Conservation (phyloP, 2,329 filamentous ascomycete species). For the Geoglossum cookeanum region DNA sequence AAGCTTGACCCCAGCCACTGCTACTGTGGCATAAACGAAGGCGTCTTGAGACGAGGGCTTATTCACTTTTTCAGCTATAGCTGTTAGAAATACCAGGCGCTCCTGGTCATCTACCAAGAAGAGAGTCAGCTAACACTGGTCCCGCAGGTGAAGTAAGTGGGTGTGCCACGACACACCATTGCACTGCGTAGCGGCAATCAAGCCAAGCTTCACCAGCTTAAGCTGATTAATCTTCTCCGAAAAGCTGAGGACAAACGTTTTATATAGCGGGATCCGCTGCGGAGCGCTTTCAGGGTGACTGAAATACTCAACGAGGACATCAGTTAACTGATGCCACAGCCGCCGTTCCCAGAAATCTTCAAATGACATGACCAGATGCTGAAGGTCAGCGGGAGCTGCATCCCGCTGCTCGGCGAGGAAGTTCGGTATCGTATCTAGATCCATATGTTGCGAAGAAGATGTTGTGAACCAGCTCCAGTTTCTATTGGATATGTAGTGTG, state of each 20-base stretch:
- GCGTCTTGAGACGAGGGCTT: conserved; percentile 88
- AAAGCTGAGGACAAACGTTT: conserved; percentile 87
- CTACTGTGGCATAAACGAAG: conserved; percentile 81
- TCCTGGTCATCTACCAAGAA: conserved; percentile 56
- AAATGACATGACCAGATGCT: conserved; percentile 74
- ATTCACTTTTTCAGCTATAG: conserved; percentile 74
- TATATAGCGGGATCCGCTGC: conserved; percentile 79
- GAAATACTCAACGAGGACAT: conserved; percentile 77
- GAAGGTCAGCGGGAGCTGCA: conserved; percentile 67
- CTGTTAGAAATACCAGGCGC: conserved; percentile 65
- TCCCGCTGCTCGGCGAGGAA: conserved; percentile 86
- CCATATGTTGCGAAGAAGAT: conserved; percentile 36
- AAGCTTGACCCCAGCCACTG: conserved; percentile 74
- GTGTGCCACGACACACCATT: conserved; percentile 33
- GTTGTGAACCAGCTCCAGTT: not conserved
- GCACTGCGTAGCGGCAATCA: conserved; percentile 75
- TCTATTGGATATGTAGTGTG: no score
- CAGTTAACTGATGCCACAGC: conserved; percentile 96
- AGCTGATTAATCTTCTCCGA: conserved; percentile 98
- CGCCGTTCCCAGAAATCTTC: conserved; percentile 97
- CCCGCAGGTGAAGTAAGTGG: not conserved
- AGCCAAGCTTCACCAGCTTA: conserved; percentile 78
- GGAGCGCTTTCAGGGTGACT: conserved; percentile 58
- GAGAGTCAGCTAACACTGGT: conserved; percentile 7
- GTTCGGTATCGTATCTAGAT: conserved; percentile 70